These are phyloP conservation scores for Datura wrightii DNA, from an alignment of 257 asterid genomes.

Conservation along the genomic window DNA sequence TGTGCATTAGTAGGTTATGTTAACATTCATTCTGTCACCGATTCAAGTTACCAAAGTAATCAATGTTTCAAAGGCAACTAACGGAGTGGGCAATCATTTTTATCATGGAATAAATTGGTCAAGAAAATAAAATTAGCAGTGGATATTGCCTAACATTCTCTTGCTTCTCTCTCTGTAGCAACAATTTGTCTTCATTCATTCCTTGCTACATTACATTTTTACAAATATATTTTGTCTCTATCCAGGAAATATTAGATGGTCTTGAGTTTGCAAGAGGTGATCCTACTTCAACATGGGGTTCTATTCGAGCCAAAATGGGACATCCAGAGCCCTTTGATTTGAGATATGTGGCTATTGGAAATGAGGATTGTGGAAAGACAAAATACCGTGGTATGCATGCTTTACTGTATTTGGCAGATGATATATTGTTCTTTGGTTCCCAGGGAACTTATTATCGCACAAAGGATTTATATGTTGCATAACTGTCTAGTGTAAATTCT, in stretches of 20 bases:
- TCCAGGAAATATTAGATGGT: slow-evolving; percentile 88
- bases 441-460: neutral
- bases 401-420: slow-evolving; percentile 14
- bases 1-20: neutral
- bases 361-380: slow-evolving; percentile 90
- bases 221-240: slow-evolving; percentile 31
- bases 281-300: slow-evolving; percentile 85
- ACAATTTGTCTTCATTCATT: neutral
- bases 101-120: neutral
- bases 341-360: slow-evolving; percentile 92
- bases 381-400: slow-evolving; percentile 68
- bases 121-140: neutral
- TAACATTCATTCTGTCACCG: neutral
- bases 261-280: slow-evolving; percentile 91
- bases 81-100: neutral
- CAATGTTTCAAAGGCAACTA: neutral
- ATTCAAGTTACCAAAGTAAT: neutral
- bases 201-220: neutral
- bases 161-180: neutral
- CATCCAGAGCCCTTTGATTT: slow-evolving; percentile 89
- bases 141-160: neutral
- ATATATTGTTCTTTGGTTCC: neutral
- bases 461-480: neutral
- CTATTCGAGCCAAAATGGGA: slow-evolving; percentile 86
- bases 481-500: neutral